These are phyloP conservation scores for Microthyrium microscopicum DNA, from an alignment of 2,329 filamentous ascomycete species.

Conservation along the genomic window DNA sequence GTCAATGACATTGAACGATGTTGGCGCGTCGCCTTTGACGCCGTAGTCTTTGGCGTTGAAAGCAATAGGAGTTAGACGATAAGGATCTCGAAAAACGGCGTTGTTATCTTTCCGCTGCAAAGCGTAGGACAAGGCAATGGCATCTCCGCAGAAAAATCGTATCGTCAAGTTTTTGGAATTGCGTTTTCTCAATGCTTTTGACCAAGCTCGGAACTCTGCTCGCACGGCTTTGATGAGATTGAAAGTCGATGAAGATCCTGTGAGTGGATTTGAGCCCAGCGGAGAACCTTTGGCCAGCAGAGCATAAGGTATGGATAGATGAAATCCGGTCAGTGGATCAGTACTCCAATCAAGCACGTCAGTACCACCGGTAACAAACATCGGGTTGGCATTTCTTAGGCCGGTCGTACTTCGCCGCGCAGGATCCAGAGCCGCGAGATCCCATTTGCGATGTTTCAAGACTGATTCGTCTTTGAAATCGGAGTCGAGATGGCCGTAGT, in stretches of 20 bases:
- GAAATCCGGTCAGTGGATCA: conserved; percentile 39
- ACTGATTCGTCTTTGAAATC: not conserved
- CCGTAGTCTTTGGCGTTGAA: conserved; percentile 29
- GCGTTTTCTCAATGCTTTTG: conserved; percentile 21
- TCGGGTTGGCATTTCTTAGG: conserved; percentile 17
- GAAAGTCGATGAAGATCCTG: not conserved
- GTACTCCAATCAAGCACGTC: conserved; percentile 30
- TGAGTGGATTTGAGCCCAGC: not conserved
- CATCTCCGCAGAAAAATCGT: conserved; percentile 33
- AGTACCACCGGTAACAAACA: conserved; percentile 24
- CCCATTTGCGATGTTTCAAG: conserved; percentile 2
- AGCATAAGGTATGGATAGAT: conserved; percentile 14
- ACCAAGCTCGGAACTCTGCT: conserved; percentile 32
- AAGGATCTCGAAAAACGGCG: conserved; percentile 27
- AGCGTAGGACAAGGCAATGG: conserved; percentile 34
- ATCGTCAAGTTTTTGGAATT: conserved; percentile 21
- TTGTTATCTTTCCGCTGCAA: conserved; percentile 28
- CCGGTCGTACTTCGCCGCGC: conserved; percentile 10
- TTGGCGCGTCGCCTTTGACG: conserved; percentile 19
- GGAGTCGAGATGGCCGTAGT: not conserved
- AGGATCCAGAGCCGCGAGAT: conserved; percentile 1
- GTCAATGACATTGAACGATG: conserved; percentile 39
- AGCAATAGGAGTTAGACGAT: conserved; percentile 22
- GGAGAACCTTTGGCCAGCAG: not conserved
- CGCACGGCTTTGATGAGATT: conserved; percentile 19